Evolutionary conservation across 2,329 filamentous ascomycete genomes (phyloP).

Genomic region (Trichoderma afroharzianum): DNA sequence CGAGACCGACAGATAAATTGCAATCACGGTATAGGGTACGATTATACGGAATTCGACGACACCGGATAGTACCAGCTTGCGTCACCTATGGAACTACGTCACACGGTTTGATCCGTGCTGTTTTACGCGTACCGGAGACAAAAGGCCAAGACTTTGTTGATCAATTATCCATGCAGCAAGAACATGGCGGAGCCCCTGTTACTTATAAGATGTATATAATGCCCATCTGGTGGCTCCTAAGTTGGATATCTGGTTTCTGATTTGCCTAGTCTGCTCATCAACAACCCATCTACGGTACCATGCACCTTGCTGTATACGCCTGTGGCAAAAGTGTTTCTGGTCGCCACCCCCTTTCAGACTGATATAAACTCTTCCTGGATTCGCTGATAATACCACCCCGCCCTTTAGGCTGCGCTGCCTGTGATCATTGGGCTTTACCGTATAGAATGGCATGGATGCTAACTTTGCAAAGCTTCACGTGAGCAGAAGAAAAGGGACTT

Average conservation of each 20-base stretch:
- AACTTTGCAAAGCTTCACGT: background rate
- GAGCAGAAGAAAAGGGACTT: background rate
- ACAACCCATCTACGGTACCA: background rate
- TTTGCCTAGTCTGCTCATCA: background rate
- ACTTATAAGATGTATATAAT: background rate
- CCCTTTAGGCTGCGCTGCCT: background rate
- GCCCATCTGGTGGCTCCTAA: background rate
- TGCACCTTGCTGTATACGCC: background rate
- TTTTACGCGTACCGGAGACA: background rate
- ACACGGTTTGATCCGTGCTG: background rate
- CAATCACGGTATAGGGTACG: background rate
- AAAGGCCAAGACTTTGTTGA: background rate
- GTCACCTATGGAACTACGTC: background rate
- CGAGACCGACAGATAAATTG: background rate
- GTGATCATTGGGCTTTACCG: background rate
- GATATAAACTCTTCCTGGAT: background rate
- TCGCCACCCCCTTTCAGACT: background rate
- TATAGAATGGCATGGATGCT: background rate
- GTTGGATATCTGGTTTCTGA: background rate
- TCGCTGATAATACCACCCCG: background rate
- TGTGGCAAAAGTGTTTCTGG: background rate
- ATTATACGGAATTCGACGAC: background rate
- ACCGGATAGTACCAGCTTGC: background rate
- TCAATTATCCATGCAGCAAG: background rate
- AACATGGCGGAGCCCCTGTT: background rate